Evolutionary conservation across 495 filamentous ascomycete species (phyloP), one percentile per base, ranked within the genome.

Genomic region (Aspergillus carlsbadensis): DNA sequence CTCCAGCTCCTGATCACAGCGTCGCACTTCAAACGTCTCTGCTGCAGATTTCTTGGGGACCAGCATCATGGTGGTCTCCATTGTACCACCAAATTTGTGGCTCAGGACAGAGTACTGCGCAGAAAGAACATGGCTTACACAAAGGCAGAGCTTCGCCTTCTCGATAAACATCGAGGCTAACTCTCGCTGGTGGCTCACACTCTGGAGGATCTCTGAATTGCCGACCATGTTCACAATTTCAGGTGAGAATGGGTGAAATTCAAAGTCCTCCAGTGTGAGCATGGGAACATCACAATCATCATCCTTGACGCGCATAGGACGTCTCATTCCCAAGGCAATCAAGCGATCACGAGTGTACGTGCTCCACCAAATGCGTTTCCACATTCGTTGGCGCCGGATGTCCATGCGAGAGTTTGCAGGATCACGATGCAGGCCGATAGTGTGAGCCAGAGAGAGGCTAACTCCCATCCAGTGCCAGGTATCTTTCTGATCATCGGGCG

Each of bases 311-410:
- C 91, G 78, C 57, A 90, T 92, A 10, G 91, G 92, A 56, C 91
- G 82, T 48, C 92, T 82, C 91, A 96, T 95, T 34, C 91, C 92
- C 17, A 96, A 69, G 5, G 92, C 92, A 55, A 96, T 87, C 33
- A 95, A 71, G 39, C 90, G 88, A 70, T 96, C 92, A 39, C 91
- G 84, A 79, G 93, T 94, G 62, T 92, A 94, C 53, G 87, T 91
- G 44, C 88, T 92, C 92, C 92, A 96, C 92, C 91, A 96, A 52
- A 96, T 90, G 31, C 90, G 78, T 70, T 92, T 95, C 89, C 90
- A 93, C 59, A 96, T 75, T 57, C 82, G 85, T 63, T 89, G 86
- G 66, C 84, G 83, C 50, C 82, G 78, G 17, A 78, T 63, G 24
- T 86, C 79, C 87, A 93, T 90, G 55, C 79, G 84, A 37, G 85